These are phyloP conservation scores for Trichocladium antarcticum DNA, from an alignment of 495 filamentous ascomycete genomes.

Conservation along the genomic window DNA sequence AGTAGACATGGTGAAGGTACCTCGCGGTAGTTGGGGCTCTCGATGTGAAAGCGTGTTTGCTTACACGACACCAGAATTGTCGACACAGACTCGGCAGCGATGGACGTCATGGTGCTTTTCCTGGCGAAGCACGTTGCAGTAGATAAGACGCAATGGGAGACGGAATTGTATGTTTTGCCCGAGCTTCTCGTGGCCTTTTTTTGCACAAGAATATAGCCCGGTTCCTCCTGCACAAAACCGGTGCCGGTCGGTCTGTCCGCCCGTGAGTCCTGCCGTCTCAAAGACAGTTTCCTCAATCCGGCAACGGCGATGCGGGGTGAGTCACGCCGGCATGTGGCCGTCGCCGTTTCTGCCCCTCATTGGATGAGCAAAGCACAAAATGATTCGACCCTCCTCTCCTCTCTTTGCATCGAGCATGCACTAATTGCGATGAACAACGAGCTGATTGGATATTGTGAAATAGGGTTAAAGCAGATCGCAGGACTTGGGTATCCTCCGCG, in stretches of 20 bases:
- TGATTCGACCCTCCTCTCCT: too few species aligned
- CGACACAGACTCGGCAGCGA: slow-evolving; percentile 35
- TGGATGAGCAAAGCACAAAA: not conserved
- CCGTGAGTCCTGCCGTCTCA: not conserved
- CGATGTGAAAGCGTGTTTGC: slow-evolving; percentile 48
- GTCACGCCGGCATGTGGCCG: not conserved
- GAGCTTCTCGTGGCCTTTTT: too few species aligned
- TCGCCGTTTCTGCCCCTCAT: not conserved
- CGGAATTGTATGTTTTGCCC: too few species aligned
- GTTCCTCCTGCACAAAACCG: too few species aligned
- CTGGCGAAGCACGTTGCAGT: not conserved
- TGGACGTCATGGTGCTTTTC: slow-evolving; percentile 32
- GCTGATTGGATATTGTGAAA: too few species aligned
- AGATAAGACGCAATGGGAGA: not conserved
- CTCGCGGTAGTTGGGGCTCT: slow-evolving; percentile 43
- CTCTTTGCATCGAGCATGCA: too few species aligned
- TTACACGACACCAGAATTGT: slow-evolving; percentile 45
- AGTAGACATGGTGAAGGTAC: too few species aligned
- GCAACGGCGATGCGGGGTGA: not conserved
- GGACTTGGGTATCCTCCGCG: too few species aligned
- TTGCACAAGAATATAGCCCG: too few species aligned
- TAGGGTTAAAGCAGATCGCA: too few species aligned
- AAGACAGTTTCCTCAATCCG: not conserved
- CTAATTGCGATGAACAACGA: too few species aligned
- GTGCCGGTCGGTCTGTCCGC: not conserved